Evolutionary conservation across 208 protist species (phyloP).

Genomic region (Trypanosoma grayi): DNA sequence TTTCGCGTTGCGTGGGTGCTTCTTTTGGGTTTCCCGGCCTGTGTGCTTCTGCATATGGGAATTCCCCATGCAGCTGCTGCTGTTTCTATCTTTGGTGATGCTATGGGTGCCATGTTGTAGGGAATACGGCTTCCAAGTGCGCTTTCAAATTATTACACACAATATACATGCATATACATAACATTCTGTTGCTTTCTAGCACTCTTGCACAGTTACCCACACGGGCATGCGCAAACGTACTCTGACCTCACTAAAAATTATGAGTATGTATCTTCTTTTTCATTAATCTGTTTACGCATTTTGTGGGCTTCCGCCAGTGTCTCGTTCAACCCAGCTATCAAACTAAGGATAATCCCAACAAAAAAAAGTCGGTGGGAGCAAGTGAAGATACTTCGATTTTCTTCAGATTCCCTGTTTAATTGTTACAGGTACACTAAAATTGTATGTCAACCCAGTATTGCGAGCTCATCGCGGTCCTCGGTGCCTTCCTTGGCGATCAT

Average conservation of each 20-base stretch:
- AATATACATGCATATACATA: neutral
- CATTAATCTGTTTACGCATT: no score
- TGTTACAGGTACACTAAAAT: neutral
- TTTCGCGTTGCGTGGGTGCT: constrained; percentile 23
- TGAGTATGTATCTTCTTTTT: neutral
- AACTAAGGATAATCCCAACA: neutral
- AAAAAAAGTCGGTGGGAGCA: neutral
- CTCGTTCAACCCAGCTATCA: no score
- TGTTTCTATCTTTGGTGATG: neutral
- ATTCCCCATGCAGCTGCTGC: neutral
- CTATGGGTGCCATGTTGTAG: neutral
- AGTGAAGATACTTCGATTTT: neutral
- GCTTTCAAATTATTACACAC: no score
- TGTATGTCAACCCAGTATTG: constrained; percentile 62
- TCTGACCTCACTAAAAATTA: neutral
- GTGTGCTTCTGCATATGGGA: neutral
- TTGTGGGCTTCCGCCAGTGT: no score
- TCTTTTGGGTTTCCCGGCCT: constrained; percentile 13
- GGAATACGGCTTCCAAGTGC: no score
- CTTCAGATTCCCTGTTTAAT: neutral
- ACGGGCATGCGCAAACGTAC: no score
- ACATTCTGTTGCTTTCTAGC: no score
- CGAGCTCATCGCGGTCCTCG: constrained; percentile 46
- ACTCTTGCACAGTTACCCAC: no score
- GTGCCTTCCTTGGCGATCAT: constrained; percentile 33